Conservation (phyloP, 2,329 filamentous ascomycete genomes). For the Beauveria rudraprayagi region DNA sequence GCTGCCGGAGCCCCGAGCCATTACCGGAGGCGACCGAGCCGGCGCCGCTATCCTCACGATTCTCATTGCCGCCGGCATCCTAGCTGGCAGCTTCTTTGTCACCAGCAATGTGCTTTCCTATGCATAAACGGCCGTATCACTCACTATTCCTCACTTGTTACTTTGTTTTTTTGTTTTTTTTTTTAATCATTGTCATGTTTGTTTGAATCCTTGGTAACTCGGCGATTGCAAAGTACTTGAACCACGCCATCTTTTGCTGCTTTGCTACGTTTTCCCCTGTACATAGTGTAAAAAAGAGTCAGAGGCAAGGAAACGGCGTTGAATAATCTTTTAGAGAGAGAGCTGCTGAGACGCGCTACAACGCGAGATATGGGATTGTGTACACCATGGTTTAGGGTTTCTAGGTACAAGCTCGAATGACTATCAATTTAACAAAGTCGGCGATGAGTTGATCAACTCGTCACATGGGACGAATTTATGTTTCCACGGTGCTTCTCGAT, state of each 20-base stretch:
- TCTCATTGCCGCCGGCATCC: constrained; percentile 37
- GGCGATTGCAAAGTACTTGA: neutral
- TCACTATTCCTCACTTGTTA: neutral
- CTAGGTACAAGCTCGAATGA: constrained; percentile 3
- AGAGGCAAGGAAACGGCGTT: constrained; percentile 2
- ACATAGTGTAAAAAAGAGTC: constrained; percentile 5
- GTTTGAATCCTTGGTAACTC: neutral
- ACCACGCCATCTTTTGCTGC: neutral
- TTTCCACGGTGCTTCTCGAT: neutral
- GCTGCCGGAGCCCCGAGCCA: constrained; percentile 23
- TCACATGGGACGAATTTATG: neutral
- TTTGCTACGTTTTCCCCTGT: constrained; percentile 1
- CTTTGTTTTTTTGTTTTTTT: neutral
- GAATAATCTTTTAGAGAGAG: neutral
- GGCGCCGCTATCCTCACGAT: constrained; percentile 50
- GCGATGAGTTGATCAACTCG: neutral
- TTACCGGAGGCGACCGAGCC: constrained; percentile 43
- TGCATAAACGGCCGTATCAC: neutral
- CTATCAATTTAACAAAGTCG: neutral
- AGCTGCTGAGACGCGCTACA: neutral
- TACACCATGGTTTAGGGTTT: neutral
- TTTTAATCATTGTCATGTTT: neutral
- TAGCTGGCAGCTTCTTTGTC: constrained; percentile 44
- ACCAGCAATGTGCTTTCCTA: constrained; percentile 24
- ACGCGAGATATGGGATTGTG: neutral